Conservation (phyloP, 176 grass and related monocot genomes). For the Musa itinerans region DNA sequence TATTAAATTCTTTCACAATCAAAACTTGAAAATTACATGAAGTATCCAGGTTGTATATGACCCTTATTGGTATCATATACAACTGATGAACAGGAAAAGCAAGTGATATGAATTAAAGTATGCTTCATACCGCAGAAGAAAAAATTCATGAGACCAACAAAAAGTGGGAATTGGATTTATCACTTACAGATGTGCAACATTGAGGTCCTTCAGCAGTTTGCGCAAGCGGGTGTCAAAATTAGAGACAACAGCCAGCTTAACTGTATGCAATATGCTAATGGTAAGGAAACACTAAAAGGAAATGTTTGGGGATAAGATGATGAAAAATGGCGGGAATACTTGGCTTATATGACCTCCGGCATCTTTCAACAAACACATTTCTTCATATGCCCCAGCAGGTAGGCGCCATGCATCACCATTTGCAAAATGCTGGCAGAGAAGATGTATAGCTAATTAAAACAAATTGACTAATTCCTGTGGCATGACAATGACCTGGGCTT, state of each 20-base stretch:
- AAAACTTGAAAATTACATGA: not conserved
- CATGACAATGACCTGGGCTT: too few relatives aligned
- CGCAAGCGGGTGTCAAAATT: constrained; percentile 77
- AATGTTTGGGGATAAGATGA: not conserved
- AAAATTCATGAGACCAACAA: too few relatives aligned
- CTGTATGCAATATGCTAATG: constrained; percentile 41
- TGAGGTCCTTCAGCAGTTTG: constrained; percentile 65
- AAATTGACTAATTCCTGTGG: not conserved
- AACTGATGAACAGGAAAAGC: not conserved
- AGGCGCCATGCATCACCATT: constrained; percentile 75
- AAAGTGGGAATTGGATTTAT: not conserved
- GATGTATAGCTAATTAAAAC: not conserved
- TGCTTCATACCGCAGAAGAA: not conserved
- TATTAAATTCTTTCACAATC: not conserved
- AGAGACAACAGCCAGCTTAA: constrained; percentile 87
- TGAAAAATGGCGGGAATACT: constrained; percentile 24
- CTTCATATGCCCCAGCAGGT: constrained; percentile 46
- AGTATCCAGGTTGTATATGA: not conserved
- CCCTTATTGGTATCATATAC: not conserved
- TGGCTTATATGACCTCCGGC: constrained; percentile 58
- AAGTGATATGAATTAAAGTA: not conserved
- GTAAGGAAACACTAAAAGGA: constrained; percentile 12
- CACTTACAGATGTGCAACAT: constrained; percentile 65
- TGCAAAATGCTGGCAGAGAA: constrained; percentile 44
- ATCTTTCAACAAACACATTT: constrained; percentile 49